A percentile compares a stretch with the other conserved stretches of the same genome.
Conservation (phyloP, 2,329 filamentous ascomycete species). For the Penicillium sp. region DNA sequence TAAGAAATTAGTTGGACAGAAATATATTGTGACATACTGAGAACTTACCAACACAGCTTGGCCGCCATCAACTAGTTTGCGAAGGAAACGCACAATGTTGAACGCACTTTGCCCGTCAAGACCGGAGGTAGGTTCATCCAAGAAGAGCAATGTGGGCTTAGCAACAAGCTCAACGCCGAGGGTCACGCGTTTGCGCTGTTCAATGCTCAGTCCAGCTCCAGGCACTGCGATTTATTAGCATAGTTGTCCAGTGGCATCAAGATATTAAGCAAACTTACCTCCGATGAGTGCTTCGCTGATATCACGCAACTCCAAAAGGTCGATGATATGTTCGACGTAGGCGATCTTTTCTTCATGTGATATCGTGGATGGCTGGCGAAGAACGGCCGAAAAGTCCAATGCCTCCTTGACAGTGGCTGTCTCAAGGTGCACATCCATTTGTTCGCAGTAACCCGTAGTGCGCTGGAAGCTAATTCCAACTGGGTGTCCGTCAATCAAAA, state of each 20-base stretch:
- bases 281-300: slow-evolving; percentile 65
- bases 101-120: slow-evolving; percentile 65
- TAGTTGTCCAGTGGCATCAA: not conserved
- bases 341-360: slow-evolving; percentile 59
- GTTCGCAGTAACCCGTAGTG: slow-evolving; percentile 55
- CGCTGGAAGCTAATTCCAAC: slow-evolving; percentile 49
- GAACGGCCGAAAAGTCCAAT: slow-evolving; percentile 60
- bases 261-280: slow-evolving; percentile 19
- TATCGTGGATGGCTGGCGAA: slow-evolving; percentile 58
- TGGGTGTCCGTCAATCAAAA: slow-evolving; percentile 44
- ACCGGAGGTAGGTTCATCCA: slow-evolving; percentile 61
- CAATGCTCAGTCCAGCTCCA: slow-evolving; percentile 60
- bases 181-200: slow-evolving; percentile 64
- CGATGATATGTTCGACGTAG: slow-evolving; percentile 64
- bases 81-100: slow-evolving; percentile 58
- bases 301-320: slow-evolving; percentile 62
- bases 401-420: slow-evolving; percentile 64
- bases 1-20: slow-evolving; percentile 9
- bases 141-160: slow-evolving; percentile 60
- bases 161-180: slow-evolving; percentile 60
- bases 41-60: slow-evolving; percentile 61
- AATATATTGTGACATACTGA: not conserved
- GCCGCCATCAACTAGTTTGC: slow-evolving; percentile 63
- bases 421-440: slow-evolving; percentile 64
- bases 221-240: slow-evolving; percentile 29